Evolutionary conservation across 768 basidiomycete genomes (phyloP), one percentile per base, ranked within the genome.

Genomic region (Lactifluus rugatus): DNA sequence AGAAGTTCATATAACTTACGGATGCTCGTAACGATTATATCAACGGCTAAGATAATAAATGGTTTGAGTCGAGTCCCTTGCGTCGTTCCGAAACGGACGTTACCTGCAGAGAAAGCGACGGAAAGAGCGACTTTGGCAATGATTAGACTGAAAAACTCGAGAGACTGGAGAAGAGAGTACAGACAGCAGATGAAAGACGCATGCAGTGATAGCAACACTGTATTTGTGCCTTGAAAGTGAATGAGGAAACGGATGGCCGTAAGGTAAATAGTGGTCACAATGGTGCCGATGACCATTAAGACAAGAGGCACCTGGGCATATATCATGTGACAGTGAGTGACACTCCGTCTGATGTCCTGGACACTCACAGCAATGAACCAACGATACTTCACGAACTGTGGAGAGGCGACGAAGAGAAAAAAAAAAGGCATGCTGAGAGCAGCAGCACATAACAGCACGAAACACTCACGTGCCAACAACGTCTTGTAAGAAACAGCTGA

Each of bases 401-500:
- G 16, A 5, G 41, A 19, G 37, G 2, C 2, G 28, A 19, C 2
- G 36, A 37, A 39, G 31, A 31, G 31, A n/a, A n/a, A n/a, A n/a
- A n/a, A 16, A 31, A 37, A 32, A 19, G 31, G 34, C 28, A 6
- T 13, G 36, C 44, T 21, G 3, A 31, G 45, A 7, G 16, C 8
- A 25, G 1, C 19, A 17, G 14, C 25, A 28, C 16, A 25, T 2
- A 16, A 17, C n/a, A 6, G 19, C 16, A 17, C 8, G 16, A 45
- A 46, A 49, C 11, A 46, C 66, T 23, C 25, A 69, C 68, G 31
- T 56, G 53, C 68, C 68, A 69, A 57, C 68, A 69, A 25, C 68
- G 60, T 65, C 66, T 66, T 28, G 64, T 67, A 11, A 67, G 58
- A 51, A 69, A 69, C 1, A 58, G 58, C 49, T 69, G 68, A n/a